Conservation (phyloP, 768 basidiomycete species). For the Podaxis pistillaris region DNA sequence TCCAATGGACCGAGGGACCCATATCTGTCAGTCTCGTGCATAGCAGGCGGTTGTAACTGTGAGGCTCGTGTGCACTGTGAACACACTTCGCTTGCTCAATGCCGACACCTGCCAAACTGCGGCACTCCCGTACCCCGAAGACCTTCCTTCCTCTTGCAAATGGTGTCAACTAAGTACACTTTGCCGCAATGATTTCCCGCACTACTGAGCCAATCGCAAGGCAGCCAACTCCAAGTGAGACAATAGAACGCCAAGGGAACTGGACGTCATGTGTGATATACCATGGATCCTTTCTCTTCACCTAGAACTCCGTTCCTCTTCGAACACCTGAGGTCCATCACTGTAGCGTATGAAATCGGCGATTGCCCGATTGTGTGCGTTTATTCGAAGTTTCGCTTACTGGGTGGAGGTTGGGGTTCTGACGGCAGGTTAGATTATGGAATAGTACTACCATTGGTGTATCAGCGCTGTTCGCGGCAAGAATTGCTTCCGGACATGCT, state of each 20-base stretch:
- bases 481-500: background rate
- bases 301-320: background rate
- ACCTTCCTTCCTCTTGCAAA: background rate
- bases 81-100: background rate
- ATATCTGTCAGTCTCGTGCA: background rate
- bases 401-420: background rate
- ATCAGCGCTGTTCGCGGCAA: background rate
- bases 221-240: background rate
- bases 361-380: background rate
- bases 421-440: background rate
- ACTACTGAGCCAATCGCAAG: background rate
- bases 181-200: background rate
- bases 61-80: background rate
- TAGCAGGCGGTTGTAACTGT: background rate
- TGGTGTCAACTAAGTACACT: background rate
- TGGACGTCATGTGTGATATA: background rate
- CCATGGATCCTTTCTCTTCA: background rate
- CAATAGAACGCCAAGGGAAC: background rate
- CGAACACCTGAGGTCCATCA: background rate
- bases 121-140: background rate
- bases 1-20: background rate
- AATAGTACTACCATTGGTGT: background rate
- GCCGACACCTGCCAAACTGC: background rate
- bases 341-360: background rate
- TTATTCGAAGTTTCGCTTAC: background rate